These are phyloP conservation scores for Microcyclospora pomicola DNA, from an alignment of 2,329 filamentous ascomycete genomes.

Conservation along the genomic window DNA sequence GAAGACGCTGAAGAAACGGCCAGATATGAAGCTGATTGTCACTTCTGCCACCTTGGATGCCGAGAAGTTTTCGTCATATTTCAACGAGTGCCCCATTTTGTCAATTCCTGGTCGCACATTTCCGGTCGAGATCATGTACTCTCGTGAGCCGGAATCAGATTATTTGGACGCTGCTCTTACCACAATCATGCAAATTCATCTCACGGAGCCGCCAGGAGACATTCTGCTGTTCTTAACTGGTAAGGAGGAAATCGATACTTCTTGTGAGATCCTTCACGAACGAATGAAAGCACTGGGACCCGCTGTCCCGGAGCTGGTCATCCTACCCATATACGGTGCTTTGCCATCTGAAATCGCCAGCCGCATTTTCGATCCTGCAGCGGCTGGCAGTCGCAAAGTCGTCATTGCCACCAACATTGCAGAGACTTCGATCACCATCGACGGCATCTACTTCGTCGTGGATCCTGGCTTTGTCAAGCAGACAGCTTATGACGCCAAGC, in stretches of 20 bases:
- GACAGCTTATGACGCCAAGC: constrained; percentile 89
- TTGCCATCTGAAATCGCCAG: constrained; percentile 89
- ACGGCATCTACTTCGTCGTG: constrained; percentile 93
- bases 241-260: constrained; percentile 93
- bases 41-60: constrained; percentile 94
- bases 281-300: constrained; percentile 92
- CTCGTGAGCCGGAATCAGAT: constrained; percentile 84
- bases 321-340: constrained; percentile 90
- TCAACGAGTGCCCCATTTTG: constrained; percentile 91
- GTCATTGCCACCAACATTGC: constrained; percentile 98
- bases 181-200: constrained; percentile 95
- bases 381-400: constrained; percentile 74
- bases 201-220: constrained; percentile 83
- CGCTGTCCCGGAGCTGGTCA: constrained; percentile 78
- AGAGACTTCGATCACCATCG: constrained; percentile 94
- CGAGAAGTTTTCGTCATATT: constrained; percentile 94
- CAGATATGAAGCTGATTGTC: constrained; percentile 87
- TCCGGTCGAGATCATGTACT: constrained; percentile 93
- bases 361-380: constrained; percentile 85
- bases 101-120: constrained; percentile 90
- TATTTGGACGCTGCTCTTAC: constrained; percentile 89
- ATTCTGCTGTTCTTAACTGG: constrained; percentile 95
- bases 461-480: constrained; percentile 98
- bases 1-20: constrained; percentile 73
- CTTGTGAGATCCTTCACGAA: constrained; percentile 83